These are phyloP conservation scores for Ajuga reptans DNA, from an alignment of 305 asterid species.

Conservation along the genomic window DNA sequence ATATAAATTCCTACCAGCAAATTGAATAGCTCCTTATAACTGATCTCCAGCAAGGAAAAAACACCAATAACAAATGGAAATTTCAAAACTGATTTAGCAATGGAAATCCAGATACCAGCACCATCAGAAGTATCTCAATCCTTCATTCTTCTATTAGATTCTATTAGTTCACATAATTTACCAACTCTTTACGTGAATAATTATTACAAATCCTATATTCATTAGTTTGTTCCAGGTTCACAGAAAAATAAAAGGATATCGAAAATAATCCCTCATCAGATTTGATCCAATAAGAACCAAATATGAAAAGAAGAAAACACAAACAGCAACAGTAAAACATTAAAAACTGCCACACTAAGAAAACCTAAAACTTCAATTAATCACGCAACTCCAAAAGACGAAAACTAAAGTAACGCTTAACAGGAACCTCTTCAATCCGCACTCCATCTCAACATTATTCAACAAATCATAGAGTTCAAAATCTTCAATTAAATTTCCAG, in stretches of 20 bases:
- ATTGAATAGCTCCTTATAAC: neutral
- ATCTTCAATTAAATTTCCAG: too few relatives aligned
- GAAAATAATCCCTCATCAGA: neutral
- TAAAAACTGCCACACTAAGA: neutral
- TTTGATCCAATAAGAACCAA: neutral
- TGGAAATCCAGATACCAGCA: neutral
- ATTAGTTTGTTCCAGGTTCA: neutral
- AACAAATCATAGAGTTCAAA: neutral
- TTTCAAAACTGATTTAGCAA: neutral
- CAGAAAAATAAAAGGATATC: neutral
- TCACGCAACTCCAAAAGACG: neutral
- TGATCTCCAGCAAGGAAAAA: neutral
- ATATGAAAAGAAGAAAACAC: neutral
- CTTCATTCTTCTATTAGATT: neutral
- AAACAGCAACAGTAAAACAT: neutral
- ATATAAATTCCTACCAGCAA: neutral
- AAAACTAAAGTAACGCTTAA: neutral
- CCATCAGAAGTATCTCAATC: neutral
- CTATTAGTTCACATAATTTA: slow-evolving; percentile 7
- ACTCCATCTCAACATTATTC: neutral
- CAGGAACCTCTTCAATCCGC: slow-evolving; percentile 3
- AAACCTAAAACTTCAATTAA: slow-evolving; percentile 6
- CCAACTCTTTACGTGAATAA: neutral
- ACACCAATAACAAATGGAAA: neutral
- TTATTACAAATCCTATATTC: slow-evolving; percentile 9